A percentile compares a stretch with the other conserved stretches of the same genome.
phyloP scores from a whole-genome alignment of 164 flowering plant genomes.

The Dillenia suffruticosa region DNA sequence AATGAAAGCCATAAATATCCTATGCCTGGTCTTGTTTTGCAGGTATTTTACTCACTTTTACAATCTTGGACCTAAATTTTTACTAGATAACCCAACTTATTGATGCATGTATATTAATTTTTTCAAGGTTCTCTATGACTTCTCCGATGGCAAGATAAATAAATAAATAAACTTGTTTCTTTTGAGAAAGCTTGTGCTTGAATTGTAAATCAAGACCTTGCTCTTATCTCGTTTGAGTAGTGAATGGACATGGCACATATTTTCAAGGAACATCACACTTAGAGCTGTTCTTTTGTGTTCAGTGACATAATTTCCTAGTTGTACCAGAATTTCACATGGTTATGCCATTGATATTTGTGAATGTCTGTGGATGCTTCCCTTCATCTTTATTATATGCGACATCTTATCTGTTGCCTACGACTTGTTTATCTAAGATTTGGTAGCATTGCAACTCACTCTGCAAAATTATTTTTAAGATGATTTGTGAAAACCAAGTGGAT shows the following conservation, averaged over 20 bases:
- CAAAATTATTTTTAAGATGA: no score
- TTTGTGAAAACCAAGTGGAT: no score
- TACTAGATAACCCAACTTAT: slow-evolving; percentile 11
- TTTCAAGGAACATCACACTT: slow-evolving; percentile 19
- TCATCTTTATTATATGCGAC: no score
- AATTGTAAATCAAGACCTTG: slow-evolving; percentile 28
- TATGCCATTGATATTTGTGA: neutral
- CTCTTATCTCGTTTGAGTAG: slow-evolving; percentile 30
- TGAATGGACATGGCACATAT: slow-evolving; percentile 44
- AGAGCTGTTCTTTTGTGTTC: slow-evolving; percentile 13
- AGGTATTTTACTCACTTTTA: slow-evolving; percentile 43
- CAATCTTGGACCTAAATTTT: slow-evolving; percentile 29
- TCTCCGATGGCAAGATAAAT: no score
- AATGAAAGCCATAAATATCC: slow-evolving; percentile 35
- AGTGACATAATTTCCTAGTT: slow-evolving; percentile 11
- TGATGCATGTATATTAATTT: neutral
- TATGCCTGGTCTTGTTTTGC: slow-evolving; percentile 41
- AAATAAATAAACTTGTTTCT: no score
- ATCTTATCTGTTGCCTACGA: no score
- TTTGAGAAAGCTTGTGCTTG: slow-evolving; percentile 9
- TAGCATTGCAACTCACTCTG: no score
- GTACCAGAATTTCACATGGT: slow-evolving; percentile 13
- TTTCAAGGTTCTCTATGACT: no score
- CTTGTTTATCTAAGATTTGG: no score
- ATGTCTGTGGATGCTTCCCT: no score